A percentile compares a stretch with the other conserved stretches of the same genome.
Evolutionary conservation across 2,329 filamentous ascomycete species (phyloP).

Genomic region (Dothidotthia symphoricarpi): DNA sequence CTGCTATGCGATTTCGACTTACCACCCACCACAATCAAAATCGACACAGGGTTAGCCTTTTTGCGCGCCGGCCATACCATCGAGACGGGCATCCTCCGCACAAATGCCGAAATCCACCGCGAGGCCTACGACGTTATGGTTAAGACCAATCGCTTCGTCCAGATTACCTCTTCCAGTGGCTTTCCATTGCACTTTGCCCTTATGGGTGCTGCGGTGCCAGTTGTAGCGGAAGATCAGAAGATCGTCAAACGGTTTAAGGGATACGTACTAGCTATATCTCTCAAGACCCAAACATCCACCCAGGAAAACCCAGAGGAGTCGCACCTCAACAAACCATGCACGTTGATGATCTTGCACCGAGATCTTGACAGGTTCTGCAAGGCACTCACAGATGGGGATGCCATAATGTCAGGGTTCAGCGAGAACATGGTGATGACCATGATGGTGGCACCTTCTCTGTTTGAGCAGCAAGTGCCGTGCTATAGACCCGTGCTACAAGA

Average conservation of each 20-base stretch:
- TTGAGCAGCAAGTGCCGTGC: not conserved
- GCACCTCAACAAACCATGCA: not conserved
- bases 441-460: conserved; percentile 6
- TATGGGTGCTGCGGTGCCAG: conserved; percentile 2
- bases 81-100: conserved; percentile 10
- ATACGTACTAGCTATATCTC: conserved; percentile 12
- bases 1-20: conserved; percentile 7
- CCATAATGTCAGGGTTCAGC: conserved; percentile 4
- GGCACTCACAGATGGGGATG: conserved; percentile 8
- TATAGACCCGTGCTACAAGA: conserved; percentile 5
- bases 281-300: not conserved
- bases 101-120: conserved; percentile 7
- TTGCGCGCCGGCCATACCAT: conserved; percentile 1
- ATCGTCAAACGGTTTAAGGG: conserved; percentile 9
- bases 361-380: conserved; percentile 13
- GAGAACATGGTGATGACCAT: conserved; percentile 5
- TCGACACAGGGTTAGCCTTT: not conserved
- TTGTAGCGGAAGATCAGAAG: conserved; percentile 4
- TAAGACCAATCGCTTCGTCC: conserved; percentile 19
- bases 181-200: conserved; percentile 6
- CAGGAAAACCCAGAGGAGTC: not conserved
- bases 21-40: not conserved
- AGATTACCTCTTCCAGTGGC: conserved; percentile 4
- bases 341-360: conserved; percentile 11
- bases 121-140: conserved; percentile 16